Percentiles rank a stretch among this genome's conserved stretches.
These are phyloP conservation scores for Gnomoniopsis sp. DNA, from an alignment of 2,329 filamentous ascomycete genomes.

Conservation along the genomic window DNA sequence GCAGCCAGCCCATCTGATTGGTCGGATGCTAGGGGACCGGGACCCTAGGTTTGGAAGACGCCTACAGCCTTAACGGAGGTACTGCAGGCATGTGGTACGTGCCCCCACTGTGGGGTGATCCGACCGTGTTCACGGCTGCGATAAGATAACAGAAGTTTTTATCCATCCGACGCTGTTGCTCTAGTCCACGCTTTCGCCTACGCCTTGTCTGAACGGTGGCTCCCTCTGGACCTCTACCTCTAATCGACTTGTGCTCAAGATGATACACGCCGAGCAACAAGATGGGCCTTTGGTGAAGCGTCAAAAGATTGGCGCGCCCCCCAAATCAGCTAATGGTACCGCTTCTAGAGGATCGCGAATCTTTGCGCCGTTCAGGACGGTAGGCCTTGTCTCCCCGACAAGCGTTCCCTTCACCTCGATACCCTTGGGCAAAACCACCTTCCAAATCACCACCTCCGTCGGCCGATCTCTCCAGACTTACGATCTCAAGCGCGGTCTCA, in stretches of 20 bases:
- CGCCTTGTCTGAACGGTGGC: neutral
- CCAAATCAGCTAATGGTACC: slow-evolving; percentile 35
- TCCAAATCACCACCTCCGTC: slow-evolving; percentile 94
- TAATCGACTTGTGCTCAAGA: slow-evolving; percentile 27
- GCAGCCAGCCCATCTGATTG: too few species aligned
- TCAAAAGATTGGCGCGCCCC: slow-evolving; percentile 58
- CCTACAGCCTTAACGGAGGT: too few species aligned
- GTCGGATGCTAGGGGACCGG: too few species aligned
- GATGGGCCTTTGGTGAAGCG: slow-evolving; percentile 70
- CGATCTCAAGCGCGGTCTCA: slow-evolving; percentile 84
- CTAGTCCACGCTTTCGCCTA: neutral
- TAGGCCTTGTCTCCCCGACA: slow-evolving; percentile 91
- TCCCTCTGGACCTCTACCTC: neutral
- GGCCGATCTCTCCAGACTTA: slow-evolving; percentile 92
- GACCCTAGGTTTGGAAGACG: too few species aligned
- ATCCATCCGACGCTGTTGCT: neutral
- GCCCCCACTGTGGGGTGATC: neutral
- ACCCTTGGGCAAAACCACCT: slow-evolving; percentile 88
- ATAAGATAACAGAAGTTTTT: slow-evolving; percentile 14
- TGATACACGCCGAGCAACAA: slow-evolving; percentile 53
- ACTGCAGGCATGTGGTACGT: neutral
- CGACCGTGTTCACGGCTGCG: neutral
- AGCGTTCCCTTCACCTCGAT: slow-evolving; percentile 84
- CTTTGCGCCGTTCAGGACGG: slow-evolving; percentile 89
- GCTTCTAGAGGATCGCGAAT: slow-evolving; percentile 64